Evolutionary conservation across 78 protist genomes (phyloP).

Genomic region (Tieghemostelium lacteum): DNA sequence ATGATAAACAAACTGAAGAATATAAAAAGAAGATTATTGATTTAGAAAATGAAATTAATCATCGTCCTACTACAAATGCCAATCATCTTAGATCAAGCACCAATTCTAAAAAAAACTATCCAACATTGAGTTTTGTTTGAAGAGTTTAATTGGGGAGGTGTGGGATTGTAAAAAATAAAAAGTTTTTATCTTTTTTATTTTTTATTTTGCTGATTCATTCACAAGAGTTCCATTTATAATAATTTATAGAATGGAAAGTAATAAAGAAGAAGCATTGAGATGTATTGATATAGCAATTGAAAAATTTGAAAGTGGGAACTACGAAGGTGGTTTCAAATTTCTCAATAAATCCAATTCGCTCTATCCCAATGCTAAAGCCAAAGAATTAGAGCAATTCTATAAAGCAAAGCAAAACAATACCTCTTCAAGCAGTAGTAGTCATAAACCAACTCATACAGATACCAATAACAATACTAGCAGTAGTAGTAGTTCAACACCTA

Average conservation of each 20-base stretch:
- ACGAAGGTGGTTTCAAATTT: conserved; percentile 52
- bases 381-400: conserved; percentile 11
- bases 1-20: too few relatives aligned
- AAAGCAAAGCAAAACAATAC: neutral
- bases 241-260: conserved; percentile 79
- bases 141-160: too few relatives aligned
- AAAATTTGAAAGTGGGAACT: conserved; percentile 24
- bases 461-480: neutral
- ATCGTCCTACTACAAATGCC: too few relatives aligned
- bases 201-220: too few relatives aligned
- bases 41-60: too few relatives aligned
- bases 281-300: conserved; percentile 67
- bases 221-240: too few relatives aligned
- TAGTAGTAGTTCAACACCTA: neutral
- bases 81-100: too few relatives aligned
- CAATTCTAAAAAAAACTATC: too few relatives aligned
- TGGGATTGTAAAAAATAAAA: too few relatives aligned
- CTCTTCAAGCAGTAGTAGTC: neutral
- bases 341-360: conserved; percentile 44
- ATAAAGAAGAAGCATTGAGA: conserved; percentile 76
- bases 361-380: conserved; percentile 44
- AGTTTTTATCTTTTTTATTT: too few relatives aligned
- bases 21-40: too few relatives aligned
- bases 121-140: too few relatives aligned
- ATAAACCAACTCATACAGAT: neutral